Evolutionary conservation across 1,284 basidiomycete genomes (phyloP), one percentile per base, ranked within the genome.

Genomic region (Malassezia globosa): DNA sequence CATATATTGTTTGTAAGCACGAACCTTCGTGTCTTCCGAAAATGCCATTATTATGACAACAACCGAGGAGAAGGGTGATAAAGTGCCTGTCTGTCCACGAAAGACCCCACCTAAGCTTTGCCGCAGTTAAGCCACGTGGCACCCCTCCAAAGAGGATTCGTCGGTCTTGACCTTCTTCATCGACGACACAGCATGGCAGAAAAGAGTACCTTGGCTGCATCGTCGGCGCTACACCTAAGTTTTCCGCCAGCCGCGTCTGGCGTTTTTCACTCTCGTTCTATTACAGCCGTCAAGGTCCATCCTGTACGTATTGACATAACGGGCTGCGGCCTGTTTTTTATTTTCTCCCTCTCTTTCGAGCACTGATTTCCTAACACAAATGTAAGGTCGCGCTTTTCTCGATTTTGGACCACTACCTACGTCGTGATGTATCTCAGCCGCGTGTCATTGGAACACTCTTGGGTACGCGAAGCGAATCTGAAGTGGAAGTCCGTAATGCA

Each of bases 401-500:
- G 50, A 89, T 96, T 76, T 82, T 97, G 58, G 92, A 96, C 75
- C 92, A 97, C 76, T 94, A 89, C 75, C 81, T 96, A 42, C 84
- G 94, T 31, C 81, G 89, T 55, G 85, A 89, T 66, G 84, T 55
- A 33, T 56, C 59, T 13, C 64, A 64, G 48, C 57, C 56, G 24
- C 81, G 92, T 50, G 92, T 97, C 7, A 92, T 99, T 69, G 94
- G 94, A 21, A 95, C 94, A 0, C 80, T 97, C 24, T 82, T 99
- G 36, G 92, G 92, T 11, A 81, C 79, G 41, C 81, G 90, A 61
- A 82, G 79, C 38, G 82, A 87, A 43, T 53, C 57, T 34, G 66
- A 70, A 45, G 64, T 69, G 51, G 67, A 68, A 55, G 59, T 69
- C 41, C 60, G 61, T 44, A 63, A 57, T 53, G 60, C 58, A 42